phyloP scores from a whole-genome alignment of 2,329 filamentous ascomycete species.

The Cladosporium oxysporum region DNA sequence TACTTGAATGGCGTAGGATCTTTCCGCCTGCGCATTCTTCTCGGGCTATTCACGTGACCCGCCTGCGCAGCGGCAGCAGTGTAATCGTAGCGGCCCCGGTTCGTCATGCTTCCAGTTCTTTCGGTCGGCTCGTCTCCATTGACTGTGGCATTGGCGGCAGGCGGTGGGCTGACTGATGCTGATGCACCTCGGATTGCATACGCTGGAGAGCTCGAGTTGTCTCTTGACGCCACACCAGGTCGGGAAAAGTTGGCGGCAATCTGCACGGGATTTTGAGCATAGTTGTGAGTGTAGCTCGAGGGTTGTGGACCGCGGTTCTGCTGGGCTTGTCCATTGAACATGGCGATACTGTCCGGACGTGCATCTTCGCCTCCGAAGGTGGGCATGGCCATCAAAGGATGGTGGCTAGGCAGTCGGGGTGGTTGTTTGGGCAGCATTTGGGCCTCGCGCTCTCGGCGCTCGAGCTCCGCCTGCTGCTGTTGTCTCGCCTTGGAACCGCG shows the following conservation, averaged over 20 bases:
- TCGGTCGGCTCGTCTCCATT: constrained; percentile 64
- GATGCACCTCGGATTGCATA: constrained; percentile 28
- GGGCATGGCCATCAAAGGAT: constrained; percentile 53
- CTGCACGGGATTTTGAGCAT: constrained; percentile 10
- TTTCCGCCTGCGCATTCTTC: constrained; percentile 88
- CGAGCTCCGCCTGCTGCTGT: constrained; percentile 24
- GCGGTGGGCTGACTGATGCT: constrained; percentile 29
- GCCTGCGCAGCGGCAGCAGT: constrained; percentile 80
- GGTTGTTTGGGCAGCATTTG: constrained; percentile 61
- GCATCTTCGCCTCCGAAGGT: constrained; percentile 64
- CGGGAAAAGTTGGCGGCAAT: constrained; percentile 37
- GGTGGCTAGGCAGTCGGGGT: constrained; percentile 56
- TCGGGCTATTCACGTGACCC: constrained; percentile 89
- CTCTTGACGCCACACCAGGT: constrained; percentile 27
- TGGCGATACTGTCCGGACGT: constrained; percentile 63
- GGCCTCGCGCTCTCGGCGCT: constrained; percentile 20
- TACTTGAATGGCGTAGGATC: constrained; percentile 99
- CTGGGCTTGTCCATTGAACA: constrained; percentile 50
- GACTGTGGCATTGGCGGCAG: constrained; percentile 10
- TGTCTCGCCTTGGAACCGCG: constrained; percentile 40
- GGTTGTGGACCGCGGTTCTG: constrained; percentile 37
- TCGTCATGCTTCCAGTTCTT: constrained; percentile 90
- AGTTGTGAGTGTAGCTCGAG: constrained; percentile 34
- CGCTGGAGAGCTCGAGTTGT: constrained; percentile 31
- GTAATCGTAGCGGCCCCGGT: constrained; percentile 94